Conservation (phyloP, 2,329 filamentous ascomycete species). For the Bipolaris gigantea region DNA sequence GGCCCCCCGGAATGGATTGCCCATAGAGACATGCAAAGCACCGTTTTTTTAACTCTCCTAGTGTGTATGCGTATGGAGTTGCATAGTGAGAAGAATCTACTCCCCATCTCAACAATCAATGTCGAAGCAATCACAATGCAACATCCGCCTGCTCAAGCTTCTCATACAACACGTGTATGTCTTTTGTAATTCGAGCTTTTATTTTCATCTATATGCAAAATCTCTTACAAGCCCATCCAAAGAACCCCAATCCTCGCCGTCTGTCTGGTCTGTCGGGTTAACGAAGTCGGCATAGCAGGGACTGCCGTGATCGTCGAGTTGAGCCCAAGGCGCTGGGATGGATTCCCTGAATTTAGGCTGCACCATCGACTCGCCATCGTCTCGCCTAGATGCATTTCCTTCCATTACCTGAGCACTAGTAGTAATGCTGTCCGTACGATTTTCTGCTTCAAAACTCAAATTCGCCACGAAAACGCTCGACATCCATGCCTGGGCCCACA, state of each 20-base stretch:
- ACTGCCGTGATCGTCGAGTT: conserved; percentile 31
- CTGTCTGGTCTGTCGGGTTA: too few relatives aligned
- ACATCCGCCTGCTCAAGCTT: not conserved
- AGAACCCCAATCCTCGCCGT: too few relatives aligned
- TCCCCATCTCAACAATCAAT: not conserved
- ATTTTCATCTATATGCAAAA: not conserved
- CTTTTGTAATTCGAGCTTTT: not conserved
- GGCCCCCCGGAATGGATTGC: not conserved
- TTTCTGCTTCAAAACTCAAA: conserved; percentile 72
- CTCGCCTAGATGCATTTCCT: not conserved
- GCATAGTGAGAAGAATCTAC: not conserved
- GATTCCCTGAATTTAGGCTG: conserved; percentile 19
- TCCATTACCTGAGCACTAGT: not conserved
- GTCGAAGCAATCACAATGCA: not conserved
- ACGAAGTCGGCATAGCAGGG: conserved; percentile 31
- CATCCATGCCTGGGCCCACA: conserved; percentile 87
- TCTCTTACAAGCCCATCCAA: too few relatives aligned
- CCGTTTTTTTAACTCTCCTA: conserved; percentile 2
- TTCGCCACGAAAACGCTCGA: conserved; percentile 83
- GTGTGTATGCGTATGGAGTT: conserved; percentile 3
- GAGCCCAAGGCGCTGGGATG: conserved; percentile 6
- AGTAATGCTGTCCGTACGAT: not conserved
- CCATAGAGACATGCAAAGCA: not conserved
- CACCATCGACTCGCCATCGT: conserved; percentile 23
- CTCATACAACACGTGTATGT: not conserved